phyloP scores from a whole-genome alignment of 163 green algal genomes.

The Coccomyxa subellipsoidea region DNA sequence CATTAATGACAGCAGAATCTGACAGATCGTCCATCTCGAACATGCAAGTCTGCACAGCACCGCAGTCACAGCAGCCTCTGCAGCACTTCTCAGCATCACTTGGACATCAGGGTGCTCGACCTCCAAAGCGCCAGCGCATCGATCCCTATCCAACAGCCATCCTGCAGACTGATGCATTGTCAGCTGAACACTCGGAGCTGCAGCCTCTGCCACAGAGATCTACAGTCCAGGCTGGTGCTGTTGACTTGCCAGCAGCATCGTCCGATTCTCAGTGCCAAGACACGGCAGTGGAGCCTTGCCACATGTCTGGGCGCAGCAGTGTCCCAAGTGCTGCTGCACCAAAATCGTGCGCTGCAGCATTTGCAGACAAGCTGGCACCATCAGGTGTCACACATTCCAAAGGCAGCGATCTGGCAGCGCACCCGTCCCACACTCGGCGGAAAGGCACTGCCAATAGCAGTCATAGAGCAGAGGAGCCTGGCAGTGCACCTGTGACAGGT shows the following conservation, averaged over 20 bases:
- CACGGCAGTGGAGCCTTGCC: neutral
- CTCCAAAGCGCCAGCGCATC: neutral
- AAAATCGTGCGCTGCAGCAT: no score
- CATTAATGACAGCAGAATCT: neutral
- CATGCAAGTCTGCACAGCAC: neutral
- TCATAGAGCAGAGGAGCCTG: neutral
- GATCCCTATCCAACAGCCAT: neutral
- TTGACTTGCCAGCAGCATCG: neutral
- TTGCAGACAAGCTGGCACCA: no score
- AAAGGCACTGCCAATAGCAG: neutral
- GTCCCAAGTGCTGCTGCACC: no score
- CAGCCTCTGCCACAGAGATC: neutral
- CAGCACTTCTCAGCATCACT: neutral
- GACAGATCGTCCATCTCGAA: neutral
- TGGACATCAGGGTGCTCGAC: neutral
- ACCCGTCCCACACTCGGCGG: no score
- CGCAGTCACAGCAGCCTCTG: neutral
- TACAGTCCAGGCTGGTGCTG: neutral
- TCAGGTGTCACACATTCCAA: no score
- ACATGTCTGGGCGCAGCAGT: neutral
- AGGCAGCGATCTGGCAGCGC: no score
- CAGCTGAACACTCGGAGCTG: neutral
- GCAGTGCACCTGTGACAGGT: neutral
- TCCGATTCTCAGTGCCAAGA: neutral
- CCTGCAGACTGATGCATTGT: neutral